Evolutionary conservation across 371 early-diverging fungal genomes (phyloP).

Genomic region (Lichtheimia corymbifera): DNA sequence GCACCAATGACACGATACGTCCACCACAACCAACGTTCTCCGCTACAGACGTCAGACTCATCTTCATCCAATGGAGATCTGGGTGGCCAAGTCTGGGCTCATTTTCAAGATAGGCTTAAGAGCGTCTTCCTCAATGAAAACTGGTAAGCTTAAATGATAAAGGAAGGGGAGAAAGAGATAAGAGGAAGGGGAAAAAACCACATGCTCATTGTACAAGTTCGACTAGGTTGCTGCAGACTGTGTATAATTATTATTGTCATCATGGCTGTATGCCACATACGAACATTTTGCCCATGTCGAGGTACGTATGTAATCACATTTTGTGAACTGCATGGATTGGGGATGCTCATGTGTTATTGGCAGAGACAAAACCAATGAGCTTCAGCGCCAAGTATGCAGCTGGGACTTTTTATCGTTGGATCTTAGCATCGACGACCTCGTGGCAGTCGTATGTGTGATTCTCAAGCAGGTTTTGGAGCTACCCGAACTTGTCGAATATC

Average conservation of each 20-base stretch:
- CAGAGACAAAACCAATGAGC: conserved; percentile 35
- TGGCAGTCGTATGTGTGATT: conserved; percentile 61
- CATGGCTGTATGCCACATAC: conserved; percentile 9
- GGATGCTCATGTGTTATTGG: not conserved
- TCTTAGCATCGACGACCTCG: conserved; percentile 52
- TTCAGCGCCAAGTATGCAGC: conserved; percentile 47
- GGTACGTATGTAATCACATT: conserved; percentile 10
- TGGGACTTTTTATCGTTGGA: conserved; percentile 69
- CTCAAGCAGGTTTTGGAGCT: conserved; percentile 59
- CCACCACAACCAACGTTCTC: not conserved
- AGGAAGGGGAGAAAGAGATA: not conserved
- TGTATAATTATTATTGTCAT: conserved; percentile 22
- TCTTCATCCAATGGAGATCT: not conserved
- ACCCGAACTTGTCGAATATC: conserved; percentile 57
- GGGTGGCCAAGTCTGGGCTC: conserved; percentile 29
- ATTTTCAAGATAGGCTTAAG: conserved; percentile 36
- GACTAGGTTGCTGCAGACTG: conserved; percentile 19
- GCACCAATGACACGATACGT: not conserved
- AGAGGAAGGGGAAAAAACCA: not conserved
- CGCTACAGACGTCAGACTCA: not conserved
- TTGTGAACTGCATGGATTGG: not conserved
- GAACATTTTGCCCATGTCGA: conserved; percentile 13
- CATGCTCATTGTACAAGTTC: not conserved
- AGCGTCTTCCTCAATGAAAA: conserved; percentile 33
- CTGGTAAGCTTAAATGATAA: conserved; percentile 13